Evolutionary conservation across 1,139 yeast species (phyloP), one percentile per base, ranked within the genome.

Genomic region (Hansenula anomala): DNA sequence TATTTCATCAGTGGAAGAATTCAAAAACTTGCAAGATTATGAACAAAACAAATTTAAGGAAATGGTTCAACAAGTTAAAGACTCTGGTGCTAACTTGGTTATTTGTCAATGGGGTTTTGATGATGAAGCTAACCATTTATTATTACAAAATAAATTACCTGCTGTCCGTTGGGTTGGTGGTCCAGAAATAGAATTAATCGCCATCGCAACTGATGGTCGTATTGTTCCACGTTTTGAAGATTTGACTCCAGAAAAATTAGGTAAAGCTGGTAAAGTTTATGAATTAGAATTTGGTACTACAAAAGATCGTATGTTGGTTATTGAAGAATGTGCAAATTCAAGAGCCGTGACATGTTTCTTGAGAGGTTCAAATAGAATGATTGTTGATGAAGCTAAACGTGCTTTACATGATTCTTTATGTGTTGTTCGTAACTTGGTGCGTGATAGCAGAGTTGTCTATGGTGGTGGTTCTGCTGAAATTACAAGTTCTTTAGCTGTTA

Each of bases 151-250:
- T 63, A 77, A 86, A 32, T 74, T 92, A 48, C 95, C 96, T 38
- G 97, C 98, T 28, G 95, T 94, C 33, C 81, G 98, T 71, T 94
- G 98, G 98, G 96, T 94, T 41, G 98, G 98, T 44, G 98, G 98
- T 30, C 88, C 95, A 38, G 99, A 94, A 59, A 75, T 92, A 54
- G 98, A 92, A 67, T 75, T 88, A 48, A 80, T 94, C 56, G 98
- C 98, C 29, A 92, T 94, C 61, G 97, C 98, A 34, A 92, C 98
- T 24, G 84, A 88, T 57, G 98, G 97, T 42, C 80, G 96, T 56
- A 94, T 92, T 53, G 98, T 94, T 33, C 97, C 98, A 30, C 74
- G 98, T 56, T 92, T 94, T 64, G 97, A 94, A 67, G 98, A 92
- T 61, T 73, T 94, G 56, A 66, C 84, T 6, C 63, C 79, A 1